Conservation (phyloP, 768 basidiomycete species). For the Phylloporus sp. region DNA sequence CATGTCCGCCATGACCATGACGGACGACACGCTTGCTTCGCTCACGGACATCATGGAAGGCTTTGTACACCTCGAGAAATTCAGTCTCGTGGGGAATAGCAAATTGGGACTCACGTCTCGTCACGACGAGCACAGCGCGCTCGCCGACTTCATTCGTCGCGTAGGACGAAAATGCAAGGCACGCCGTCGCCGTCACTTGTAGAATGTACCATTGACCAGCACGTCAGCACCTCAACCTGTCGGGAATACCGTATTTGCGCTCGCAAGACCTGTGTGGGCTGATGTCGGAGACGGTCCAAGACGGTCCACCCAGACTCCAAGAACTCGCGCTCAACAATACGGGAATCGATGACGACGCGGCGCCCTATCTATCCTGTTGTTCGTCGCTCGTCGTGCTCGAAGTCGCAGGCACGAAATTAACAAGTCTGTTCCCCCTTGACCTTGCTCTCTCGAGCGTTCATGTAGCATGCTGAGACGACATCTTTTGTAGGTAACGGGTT, state of each 20-base stretch:
- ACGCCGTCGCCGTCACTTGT: constrained; percentile 4
- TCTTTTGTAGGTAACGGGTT: constrained; percentile 44
- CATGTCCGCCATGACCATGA: constrained; percentile 50
- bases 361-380: constrained; percentile 50
- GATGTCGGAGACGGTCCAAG: constrained; percentile 16
- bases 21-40: constrained; percentile 40
- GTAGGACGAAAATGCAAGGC: constrained; percentile 62
- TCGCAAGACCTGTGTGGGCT: constrained; percentile 51
- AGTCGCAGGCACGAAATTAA: constrained; percentile 55
- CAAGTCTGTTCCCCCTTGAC: too few relatives aligned
- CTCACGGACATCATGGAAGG: constrained; percentile 40
- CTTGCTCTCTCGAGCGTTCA: too few relatives aligned
- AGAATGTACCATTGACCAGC: neutral
- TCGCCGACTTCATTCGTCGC: constrained; percentile 42
- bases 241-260: constrained; percentile 45
- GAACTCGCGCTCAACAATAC: constrained; percentile 57
- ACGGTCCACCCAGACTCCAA: constrained; percentile 36
- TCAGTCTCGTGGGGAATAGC: constrained; percentile 61
- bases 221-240: constrained; percentile 52
- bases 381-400: constrained; percentile 42
- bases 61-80: constrained; percentile 39
- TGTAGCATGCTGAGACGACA: neutral
- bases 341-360: constrained; percentile 52
- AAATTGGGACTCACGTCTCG: constrained; percentile 45
- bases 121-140: constrained; percentile 27